A percentile compares a stretch with the other conserved stretches of the same genome.
These are phyloP conservation scores for Protostelium mycophagum DNA, from an alignment of 78 protist genomes.

Conservation along the genomic window DNA sequence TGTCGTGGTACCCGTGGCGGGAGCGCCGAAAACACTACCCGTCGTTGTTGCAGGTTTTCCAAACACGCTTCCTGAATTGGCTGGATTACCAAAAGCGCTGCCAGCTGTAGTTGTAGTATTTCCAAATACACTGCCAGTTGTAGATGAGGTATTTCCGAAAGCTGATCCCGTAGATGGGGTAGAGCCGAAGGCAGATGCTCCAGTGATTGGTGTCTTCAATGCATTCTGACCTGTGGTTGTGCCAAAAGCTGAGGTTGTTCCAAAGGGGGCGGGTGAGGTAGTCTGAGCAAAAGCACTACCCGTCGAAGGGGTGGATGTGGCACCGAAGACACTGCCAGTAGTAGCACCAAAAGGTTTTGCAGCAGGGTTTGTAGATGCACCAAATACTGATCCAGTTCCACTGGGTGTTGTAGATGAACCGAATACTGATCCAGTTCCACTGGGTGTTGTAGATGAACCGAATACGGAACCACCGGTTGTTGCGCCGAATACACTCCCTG, in stretches of 20 bases:
- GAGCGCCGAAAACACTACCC: background rate
- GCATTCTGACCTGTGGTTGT: background rate
- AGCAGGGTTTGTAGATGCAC: background rate
- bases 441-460: background rate
- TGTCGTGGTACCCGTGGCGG: background rate
- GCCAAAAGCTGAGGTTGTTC: background rate
- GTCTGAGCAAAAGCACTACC: background rate
- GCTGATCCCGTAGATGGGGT: background rate
- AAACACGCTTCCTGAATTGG: background rate
- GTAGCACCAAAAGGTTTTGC: background rate
- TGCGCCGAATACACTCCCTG: background rate
- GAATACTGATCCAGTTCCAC: background rate
- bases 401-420: background rate
- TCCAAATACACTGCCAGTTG: background rate
- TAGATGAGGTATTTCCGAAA: background rate
- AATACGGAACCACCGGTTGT: background rate
- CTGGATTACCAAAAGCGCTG: background rate
- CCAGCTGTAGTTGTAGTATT: background rate
- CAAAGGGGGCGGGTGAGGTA: background rate
- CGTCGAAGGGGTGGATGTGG: background rate
- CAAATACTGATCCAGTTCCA: background rate
- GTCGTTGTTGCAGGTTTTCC: background rate
- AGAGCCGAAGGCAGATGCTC: background rate
- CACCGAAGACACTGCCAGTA: background rate
- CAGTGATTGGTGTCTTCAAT: background rate